Evolutionary conservation across 75 land plant species (phyloP), one percentile per base, ranked within the genome.

Genomic region (Adiantum capillusveneris): DNA sequence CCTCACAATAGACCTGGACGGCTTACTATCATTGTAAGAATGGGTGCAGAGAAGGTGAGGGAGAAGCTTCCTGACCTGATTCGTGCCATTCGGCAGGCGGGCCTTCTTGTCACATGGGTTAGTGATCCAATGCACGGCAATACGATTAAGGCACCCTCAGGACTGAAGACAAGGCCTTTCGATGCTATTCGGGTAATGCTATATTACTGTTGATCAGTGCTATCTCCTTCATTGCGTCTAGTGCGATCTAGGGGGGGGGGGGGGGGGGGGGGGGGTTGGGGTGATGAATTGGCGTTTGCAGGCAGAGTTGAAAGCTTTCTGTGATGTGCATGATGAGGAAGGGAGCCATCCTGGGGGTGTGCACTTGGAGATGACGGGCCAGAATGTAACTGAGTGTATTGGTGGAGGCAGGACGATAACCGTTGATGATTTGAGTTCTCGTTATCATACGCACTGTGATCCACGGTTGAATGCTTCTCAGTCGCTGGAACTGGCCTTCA

Each of bases 321-420:
- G 81, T 45, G 84, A 84, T 58, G 88, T 81, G 54, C 88, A 84
- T 27, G 88, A 84, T 51, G 81, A 84, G 69, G 88, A 84, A 63
- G 88, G 88, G 24, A 84, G 84, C 65, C 81, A 84, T 59, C 81
- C 84, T 0, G 84, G 88, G 50, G 79, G 79, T 18, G 77, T 77
- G 27, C 76, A 77, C 41, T 56, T 77, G 39, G 76, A 77, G 61
- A 77, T 77, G 79, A 77, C 79, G 6, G 79, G n/a, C n/a, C n/a
- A n/a, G n/a, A n/a, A n/a, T n/a, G n/a, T n/a, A n/a, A n/a, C n/a
- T n/a, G n/a, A n/a, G 79, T 71, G 76, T 50, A 67, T 77, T 25
- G 79, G 88, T 34, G 88, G 88, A 20, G 73, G 78, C 42, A 53
- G 69, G 26, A 71, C 81, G 12, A 76, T 84, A 24, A 77, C 79